phyloP scores from a whole-genome alignment of 257 asterid species.

The Gentiana dahurica region DNA sequence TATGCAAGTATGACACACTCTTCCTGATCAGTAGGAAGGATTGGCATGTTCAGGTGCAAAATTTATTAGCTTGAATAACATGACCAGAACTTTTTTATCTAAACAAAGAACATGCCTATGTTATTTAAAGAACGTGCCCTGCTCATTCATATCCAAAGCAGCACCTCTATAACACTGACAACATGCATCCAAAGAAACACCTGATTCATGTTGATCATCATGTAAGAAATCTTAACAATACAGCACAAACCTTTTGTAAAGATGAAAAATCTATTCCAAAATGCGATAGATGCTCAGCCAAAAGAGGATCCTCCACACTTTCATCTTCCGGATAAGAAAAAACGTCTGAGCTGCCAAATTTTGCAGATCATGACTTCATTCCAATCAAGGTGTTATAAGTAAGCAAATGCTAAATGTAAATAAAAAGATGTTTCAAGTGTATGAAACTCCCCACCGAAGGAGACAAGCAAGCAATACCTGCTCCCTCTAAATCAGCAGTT shows the following conservation, averaged over 20 bases:
- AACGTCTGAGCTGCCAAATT: slow-evolving; percentile 99
- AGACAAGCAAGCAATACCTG: slow-evolving; percentile 49
- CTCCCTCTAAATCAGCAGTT: slow-evolving; percentile 83
- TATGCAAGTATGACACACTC: too few relatives aligned
- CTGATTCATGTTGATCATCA: background rate
- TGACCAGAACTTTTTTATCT: too few relatives aligned
- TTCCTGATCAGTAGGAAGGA: too few relatives aligned
- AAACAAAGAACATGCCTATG: too few relatives aligned
- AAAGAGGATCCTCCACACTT: slow-evolving; percentile 84
- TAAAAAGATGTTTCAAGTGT: background rate
- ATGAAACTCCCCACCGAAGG: background rate
- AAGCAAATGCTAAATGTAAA: background rate
- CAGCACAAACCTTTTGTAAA: slow-evolving; percentile 73
- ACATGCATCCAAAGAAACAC: too few relatives aligned
- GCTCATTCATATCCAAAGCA: too few relatives aligned
- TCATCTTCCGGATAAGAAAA: slow-evolving; percentile 95
- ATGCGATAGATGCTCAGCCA: slow-evolving; percentile 86
- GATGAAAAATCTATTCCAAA: slow-evolving; percentile 97
- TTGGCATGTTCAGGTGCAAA: too few relatives aligned
- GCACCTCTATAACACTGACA: too few relatives aligned
- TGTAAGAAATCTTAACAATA: slow-evolving; percentile 3
- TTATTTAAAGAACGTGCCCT: too few relatives aligned
- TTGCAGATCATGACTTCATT: slow-evolving; percentile 45
- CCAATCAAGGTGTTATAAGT: slow-evolving; percentile 15
- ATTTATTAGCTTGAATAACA: too few relatives aligned